Conservation (phyloP, 208 protist species). For the Borovskyia barvae region DNA sequence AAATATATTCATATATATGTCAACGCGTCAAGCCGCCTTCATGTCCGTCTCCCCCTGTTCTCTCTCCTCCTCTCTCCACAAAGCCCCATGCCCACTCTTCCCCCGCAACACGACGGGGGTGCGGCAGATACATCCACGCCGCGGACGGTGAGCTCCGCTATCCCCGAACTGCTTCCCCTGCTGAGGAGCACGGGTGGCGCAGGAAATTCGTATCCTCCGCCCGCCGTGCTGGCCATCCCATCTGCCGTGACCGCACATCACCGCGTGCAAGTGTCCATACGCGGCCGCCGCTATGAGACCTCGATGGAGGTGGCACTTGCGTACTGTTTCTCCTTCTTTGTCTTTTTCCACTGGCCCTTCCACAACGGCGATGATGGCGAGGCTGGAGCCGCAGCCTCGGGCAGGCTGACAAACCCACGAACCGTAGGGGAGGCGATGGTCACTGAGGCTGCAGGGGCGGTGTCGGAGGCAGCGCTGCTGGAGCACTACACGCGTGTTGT, state of each 20-base stretch:
- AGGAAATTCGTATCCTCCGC: too few species aligned
- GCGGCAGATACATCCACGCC: neutral
- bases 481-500: conserved; percentile 5
- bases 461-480: conserved; percentile 10
- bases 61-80: too few species aligned
- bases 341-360: conserved; percentile 50
- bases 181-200: too few species aligned
- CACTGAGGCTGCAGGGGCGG: neutral
- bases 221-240: conserved; percentile 4
- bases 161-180: neutral
- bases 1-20: too few species aligned
- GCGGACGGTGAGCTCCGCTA: too few species aligned
- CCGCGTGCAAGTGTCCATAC: conserved; percentile 60
- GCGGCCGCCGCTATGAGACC: conserved; percentile 72
- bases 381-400: neutral
- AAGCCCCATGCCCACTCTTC: neutral
- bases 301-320: conserved; percentile 40
- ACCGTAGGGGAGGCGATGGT: conserved; percentile 19
- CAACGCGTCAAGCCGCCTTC: too few species aligned
- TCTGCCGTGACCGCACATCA: conserved; percentile 13
- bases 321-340: conserved; percentile 48
- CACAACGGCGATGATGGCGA: neutral
- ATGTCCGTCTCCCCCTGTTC: too few species aligned
- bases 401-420: neutral
- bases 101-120: neutral